Evolutionary conservation across 345 rosid genomes (phyloP), one percentile per base, ranked within the genome.

Genomic region (Eucalyptus urophylla): DNA sequence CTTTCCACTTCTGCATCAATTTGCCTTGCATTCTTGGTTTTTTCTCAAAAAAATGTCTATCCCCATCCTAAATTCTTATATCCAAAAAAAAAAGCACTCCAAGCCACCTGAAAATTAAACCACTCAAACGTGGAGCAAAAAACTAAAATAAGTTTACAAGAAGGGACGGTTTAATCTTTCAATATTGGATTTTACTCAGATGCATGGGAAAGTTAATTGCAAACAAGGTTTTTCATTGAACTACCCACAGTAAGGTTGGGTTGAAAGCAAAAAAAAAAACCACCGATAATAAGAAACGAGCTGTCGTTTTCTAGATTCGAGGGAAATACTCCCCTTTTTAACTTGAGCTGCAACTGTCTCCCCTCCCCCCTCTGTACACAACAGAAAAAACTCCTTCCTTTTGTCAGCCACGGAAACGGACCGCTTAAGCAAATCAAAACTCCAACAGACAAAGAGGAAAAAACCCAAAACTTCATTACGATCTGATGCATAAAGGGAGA

Each of bases 21-120:
- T 47, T 47, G 12, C 49, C 49, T 47, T 1, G 49, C 49, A 3
- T 47, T 0, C 49, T 47, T 47, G 1, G 1, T 45, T 47, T 45
- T 45, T 10, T 45, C 49, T 45, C 49, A 47, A 47, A 11, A 47
- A 47, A 47, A 49, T 49, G 50, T 49, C 50, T 49, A 49, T 3
- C 0, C 15, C 50, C 4, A 49, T 49, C 50, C 50, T 3, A 49
- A 49, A 49, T 49, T 49, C 1, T 49, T 49, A 49, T 49, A 1
- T 49, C 1, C 1, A 11, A 49, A 49, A 49, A 49, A 4, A 49
- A 49, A 49, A 2, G 50, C 50, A 13, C 15, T 0, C 15, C 0
- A 12, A 49, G 2, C 50, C 15, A 49, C 1, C 0, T 49, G 50
- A 49, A 49, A 49, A 49, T 49, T 49, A 49, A 49, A 49, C 50